A percentile compares a stretch with the other conserved stretches of the same genome.
phyloP scores from a whole-genome alignment of 345 rosid genomes.

The Balakata baccata region DNA sequence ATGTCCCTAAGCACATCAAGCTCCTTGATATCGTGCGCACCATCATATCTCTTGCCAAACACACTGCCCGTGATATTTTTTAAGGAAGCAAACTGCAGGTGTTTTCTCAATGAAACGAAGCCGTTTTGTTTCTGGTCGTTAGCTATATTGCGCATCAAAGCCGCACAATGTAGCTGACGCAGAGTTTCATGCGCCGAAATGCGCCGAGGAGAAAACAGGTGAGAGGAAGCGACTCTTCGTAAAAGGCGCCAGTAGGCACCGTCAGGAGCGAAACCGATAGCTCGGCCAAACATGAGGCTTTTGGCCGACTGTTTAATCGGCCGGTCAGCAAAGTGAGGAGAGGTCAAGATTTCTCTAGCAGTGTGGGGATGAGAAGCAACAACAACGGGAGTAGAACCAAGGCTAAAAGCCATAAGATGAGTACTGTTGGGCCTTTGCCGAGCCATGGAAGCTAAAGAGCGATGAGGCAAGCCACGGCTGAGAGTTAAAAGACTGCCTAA shows the following conservation, averaged over 20 bases:
- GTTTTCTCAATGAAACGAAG: constrained; percentile 48
- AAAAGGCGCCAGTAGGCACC: constrained; percentile 83
- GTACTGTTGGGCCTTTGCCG: constrained; percentile 32
- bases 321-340: constrained; percentile 71
- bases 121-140: constrained; percentile 43
- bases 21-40: constrained; percentile 25
- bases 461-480: constrained; percentile 68
- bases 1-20: constrained; percentile 49
- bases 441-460: constrained; percentile 62
- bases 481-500: constrained; percentile 71
- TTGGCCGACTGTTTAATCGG: constrained; percentile 80
- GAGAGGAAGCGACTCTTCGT: constrained; percentile 69
- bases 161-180: constrained; percentile 51
- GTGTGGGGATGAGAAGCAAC: constrained; percentile 63
- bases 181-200: constrained; percentile 56
- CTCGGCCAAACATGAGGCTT: constrained; percentile 75
- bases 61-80: constrained; percentile 88
- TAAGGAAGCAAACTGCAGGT: constrained; percentile 70
- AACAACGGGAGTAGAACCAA: constrained; percentile 66
- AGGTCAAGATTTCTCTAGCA: constrained; percentile 70
- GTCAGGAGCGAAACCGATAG: constrained; percentile 89
- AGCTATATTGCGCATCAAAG: constrained; percentile 42
- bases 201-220: constrained; percentile 67
- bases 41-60: constrained; percentile 64
- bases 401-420: constrained; percentile 83